Evolutionary conservation across 2,329 filamentous ascomycete species (phyloP).

Genomic region (Furcasterigmium sp.): DNA sequence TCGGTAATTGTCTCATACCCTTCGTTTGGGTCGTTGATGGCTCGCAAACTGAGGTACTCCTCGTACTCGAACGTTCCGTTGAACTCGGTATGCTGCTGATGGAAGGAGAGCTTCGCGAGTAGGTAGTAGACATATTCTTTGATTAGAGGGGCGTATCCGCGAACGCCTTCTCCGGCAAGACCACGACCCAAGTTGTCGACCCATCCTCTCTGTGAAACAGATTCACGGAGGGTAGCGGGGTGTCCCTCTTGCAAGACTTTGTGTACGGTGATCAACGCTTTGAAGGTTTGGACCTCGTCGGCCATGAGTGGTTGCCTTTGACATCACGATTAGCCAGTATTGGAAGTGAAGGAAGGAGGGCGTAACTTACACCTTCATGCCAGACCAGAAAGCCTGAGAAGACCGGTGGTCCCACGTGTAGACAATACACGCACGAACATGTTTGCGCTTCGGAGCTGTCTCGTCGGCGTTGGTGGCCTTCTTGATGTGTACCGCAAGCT

Average conservation of each 20-base stretch:
- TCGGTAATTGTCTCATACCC: conserved; percentile 96
- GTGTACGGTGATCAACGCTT: conserved; percentile 93
- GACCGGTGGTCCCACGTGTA: conserved; percentile 99
- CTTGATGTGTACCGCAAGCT: conserved; percentile 64
- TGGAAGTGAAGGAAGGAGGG: conserved; percentile 1
- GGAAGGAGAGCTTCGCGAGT: conserved; percentile 91
- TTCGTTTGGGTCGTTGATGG: conserved; percentile 97
- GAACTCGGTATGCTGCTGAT: conserved; percentile 94
- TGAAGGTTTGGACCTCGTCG: conserved; percentile 98
- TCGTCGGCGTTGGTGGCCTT: conserved; percentile 67
- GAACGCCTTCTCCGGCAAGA: conserved; percentile 74
- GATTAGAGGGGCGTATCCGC: conserved; percentile 88
- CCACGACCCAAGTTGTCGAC: conserved; percentile 87
- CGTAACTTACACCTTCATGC: conserved; percentile 88
- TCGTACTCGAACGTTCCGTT: conserved; percentile 99
- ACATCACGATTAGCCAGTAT: conserved; percentile 3
- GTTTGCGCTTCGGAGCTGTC: conserved; percentile 71
- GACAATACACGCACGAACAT: conserved; percentile 96
- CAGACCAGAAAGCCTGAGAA: conserved; percentile 90
- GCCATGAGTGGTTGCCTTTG: conserved; percentile 97
- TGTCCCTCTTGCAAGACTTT: conserved; percentile 98
- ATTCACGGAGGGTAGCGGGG: conserved; percentile 79
- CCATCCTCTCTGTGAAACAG: conserved; percentile 83
- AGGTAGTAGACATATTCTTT: conserved; percentile 96
- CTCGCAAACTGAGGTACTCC: conserved; percentile 96